Conservation (phyloP, 495 filamentous ascomycete species). For the Trichoderma parareesei region DNA sequence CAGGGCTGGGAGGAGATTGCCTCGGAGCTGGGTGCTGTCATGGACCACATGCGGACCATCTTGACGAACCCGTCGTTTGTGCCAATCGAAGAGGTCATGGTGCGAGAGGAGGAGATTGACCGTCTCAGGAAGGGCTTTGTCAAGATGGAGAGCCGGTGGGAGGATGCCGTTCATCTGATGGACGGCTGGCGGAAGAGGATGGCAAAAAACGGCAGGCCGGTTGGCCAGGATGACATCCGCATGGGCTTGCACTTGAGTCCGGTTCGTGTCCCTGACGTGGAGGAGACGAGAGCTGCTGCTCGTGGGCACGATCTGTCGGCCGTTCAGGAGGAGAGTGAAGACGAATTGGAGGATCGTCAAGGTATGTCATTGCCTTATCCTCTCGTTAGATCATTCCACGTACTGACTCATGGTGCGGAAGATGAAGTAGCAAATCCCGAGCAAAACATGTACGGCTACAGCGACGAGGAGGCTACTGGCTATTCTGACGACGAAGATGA, state of each 20-base stretch:
- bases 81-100: conserved; percentile 84
- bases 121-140: conserved; percentile 77
- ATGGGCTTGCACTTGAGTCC: conserved; percentile 63
- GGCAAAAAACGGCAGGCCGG: conserved; percentile 64
- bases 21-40: conserved; percentile 58
- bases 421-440: neutral
- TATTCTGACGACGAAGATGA: conserved; percentile 35
- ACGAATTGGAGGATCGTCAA: neutral
- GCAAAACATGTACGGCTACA: conserved; percentile 19
- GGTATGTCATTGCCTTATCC: neutral
- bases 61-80: conserved; percentile 95
- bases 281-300: conserved; percentile 35
- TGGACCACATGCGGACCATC: conserved; percentile 71
- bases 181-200: conserved; percentile 86
- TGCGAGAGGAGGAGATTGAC: conserved; percentile 82
- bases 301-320: conserved; percentile 29
- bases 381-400: neutral
- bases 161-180: conserved; percentile 82
- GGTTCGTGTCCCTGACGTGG: conserved; percentile 45
- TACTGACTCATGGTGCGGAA: neutral
- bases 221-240: conserved; percentile 76
- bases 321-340: conserved; percentile 19
- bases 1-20: conserved; percentile 67
- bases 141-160: conserved; percentile 85
- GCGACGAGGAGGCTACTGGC: conserved; percentile 38